Evolutionary conservation across 2,329 filamentous ascomycete genomes (phyloP).

Genomic region (Aspergillus luchuensis): DNA sequence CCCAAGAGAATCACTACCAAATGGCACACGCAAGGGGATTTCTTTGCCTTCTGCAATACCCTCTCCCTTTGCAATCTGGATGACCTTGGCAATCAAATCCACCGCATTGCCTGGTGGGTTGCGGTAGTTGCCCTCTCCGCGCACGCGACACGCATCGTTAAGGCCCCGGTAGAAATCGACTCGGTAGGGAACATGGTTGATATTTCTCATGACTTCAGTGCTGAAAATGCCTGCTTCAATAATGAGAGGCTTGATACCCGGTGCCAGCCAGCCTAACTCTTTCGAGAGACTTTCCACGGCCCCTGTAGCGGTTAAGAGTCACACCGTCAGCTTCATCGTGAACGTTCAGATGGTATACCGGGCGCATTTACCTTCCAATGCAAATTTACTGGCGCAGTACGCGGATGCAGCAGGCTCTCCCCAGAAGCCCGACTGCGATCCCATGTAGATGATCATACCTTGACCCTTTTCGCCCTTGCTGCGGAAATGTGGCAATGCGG

Average conservation of each 20-base stretch:
- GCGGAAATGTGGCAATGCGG: not conserved
- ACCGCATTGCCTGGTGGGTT: not conserved
- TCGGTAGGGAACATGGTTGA: not conserved
- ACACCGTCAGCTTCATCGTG: too few relatives aligned
- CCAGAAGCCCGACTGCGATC: not conserved
- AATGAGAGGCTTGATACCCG: constrained; percentile 6
- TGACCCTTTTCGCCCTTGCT: not conserved
- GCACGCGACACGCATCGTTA: not conserved
- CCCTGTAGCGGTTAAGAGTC: not conserved
- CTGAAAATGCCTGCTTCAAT: constrained; percentile 1
- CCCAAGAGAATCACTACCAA: not conserved
- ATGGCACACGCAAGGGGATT: not conserved
- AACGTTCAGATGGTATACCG: too few relatives aligned
- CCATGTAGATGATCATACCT: constrained; percentile 5
- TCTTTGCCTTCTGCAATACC: not conserved
- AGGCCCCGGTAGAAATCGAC: not conserved
- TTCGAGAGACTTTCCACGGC: constrained; percentile 1
- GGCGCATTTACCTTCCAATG: not conserved
- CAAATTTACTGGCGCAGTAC: not conserved
- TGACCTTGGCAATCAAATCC: not conserved
- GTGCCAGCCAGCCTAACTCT: constrained; percentile 5
- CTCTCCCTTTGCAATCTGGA: not conserved
- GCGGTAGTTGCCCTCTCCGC: not conserved
- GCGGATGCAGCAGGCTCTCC: not conserved
- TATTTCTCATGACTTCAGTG: constrained; percentile 3